Conservation (phyloP, 345 rosid species). For the Camelina sativa region DNA sequence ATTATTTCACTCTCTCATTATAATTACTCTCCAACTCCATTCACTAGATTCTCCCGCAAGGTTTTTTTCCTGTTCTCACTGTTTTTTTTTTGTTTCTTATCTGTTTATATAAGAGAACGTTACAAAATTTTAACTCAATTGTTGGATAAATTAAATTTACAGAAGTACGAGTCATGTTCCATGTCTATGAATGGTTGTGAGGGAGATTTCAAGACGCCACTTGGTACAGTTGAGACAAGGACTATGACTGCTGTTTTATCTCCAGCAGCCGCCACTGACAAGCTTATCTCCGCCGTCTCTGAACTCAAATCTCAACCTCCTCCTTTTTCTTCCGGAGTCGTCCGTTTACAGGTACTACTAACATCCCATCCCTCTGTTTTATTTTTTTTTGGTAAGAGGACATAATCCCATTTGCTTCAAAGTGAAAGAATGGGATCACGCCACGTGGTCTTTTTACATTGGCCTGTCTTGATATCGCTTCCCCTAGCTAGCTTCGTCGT, state of each 20-base stretch:
- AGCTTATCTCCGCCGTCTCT: slow-evolving; percentile 56
- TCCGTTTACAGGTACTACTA: slow-evolving; percentile 70
- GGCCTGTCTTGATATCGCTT: slow-evolving; percentile 18
- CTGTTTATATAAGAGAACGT: background rate
- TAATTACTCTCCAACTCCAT: slow-evolving; percentile 8
- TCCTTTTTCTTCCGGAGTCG: slow-evolving; percentile 61
- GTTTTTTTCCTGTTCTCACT: background rate
- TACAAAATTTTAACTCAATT: background rate
- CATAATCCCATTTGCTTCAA: background rate
- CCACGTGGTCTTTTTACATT: slow-evolving; percentile 54
- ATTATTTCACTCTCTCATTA: slow-evolving; percentile 14
- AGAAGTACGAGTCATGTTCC: slow-evolving; percentile 42
- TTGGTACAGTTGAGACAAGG: slow-evolving; percentile 61
- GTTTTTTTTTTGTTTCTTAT: background rate
- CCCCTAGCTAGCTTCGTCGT: background rate
- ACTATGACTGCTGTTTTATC: slow-evolving; percentile 57
- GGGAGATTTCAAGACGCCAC: slow-evolving; percentile 50
- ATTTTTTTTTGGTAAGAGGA: background rate
- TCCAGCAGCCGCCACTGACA: slow-evolving; percentile 61
- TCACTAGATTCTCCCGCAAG: slow-evolving; percentile 40
- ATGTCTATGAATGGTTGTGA: slow-evolving; percentile 85
- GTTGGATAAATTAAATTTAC: background rate
- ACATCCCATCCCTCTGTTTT: slow-evolving; percentile 8
- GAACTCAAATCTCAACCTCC: slow-evolving; percentile 65
- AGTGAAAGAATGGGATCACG: slow-evolving; percentile 32